phyloP scores from a whole-genome alignment of 2,329 filamentous ascomycete species.

The Magnaporthiopsis incrustans region DNA sequence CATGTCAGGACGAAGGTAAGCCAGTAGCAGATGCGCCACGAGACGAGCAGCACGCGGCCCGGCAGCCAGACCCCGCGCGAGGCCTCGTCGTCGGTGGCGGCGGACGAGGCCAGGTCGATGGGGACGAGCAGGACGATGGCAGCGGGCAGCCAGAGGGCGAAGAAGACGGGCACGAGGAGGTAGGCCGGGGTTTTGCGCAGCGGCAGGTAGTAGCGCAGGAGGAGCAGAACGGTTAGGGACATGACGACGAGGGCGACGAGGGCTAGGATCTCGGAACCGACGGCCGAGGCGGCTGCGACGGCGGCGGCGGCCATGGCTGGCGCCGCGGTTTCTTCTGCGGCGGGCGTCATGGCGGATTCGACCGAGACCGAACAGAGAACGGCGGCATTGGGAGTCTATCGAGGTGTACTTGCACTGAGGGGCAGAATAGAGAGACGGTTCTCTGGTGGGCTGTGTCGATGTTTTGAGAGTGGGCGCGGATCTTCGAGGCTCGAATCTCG shows the following conservation, averaged over 20 bases:
- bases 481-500: background rate
- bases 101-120: conserved; percentile 87
- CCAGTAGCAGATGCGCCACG: conserved; percentile 96
- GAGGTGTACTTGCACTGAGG: too few relatives aligned
- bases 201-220: conserved; percentile 84
- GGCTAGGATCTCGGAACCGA: conserved; percentile 75
- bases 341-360: background rate
- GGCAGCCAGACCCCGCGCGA: conserved; percentile 83
- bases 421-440: too few relatives aligned
- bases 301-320: conserved; percentile 8
- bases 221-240: conserved; percentile 68
- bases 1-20: conserved; percentile 91
- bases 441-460: background rate
- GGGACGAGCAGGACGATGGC: conserved; percentile 88
- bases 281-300: conserved; percentile 39
- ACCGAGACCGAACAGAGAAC: background rate
- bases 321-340: background rate
- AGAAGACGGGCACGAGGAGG: conserved; percentile 85
- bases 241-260: conserved; percentile 64
- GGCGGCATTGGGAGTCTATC: background rate
- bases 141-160: conserved; percentile 87
- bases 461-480: too few relatives aligned
- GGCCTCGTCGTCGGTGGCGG: conserved; percentile 61
- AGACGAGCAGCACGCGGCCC: conserved; percentile 67
- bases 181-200: conserved; percentile 86